Base-by-base conservation (phyloP, 2,329 filamentous ascomycete genomes). In the Leptographium lundbergii region DNA sequence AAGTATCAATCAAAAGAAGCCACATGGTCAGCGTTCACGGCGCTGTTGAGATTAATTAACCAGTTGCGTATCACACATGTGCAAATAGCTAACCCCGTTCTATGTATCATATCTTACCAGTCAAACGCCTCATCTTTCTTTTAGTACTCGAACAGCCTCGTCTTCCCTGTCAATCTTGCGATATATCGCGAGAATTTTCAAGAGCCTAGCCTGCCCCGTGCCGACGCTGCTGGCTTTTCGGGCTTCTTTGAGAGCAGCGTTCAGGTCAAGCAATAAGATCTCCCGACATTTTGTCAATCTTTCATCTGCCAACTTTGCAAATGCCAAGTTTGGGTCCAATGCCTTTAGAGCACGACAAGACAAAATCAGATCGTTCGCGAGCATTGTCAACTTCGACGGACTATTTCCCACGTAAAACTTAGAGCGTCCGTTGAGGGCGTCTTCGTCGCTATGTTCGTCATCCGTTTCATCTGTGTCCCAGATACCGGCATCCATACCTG, bases 221-320 rank as follows among this genome's bases (percentile, higher is more conserved):
- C 24, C 27, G 14, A 67, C 70, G 39, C 27, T 32, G 25, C 55
- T 42, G 22, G 34, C 0, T 63, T 51, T 0, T 77, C 69, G 72
- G 0, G 71, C 71, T 59, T 75, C 73, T 61, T 72, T 74, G 36
- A 72, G 61, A 2, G 81, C 80, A 25, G 78, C 75, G 51, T 74
- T 74, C 22, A 84, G 67, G 56, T 84, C 81, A 4, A 84, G 69
- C 10, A 84, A 67, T 25, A 84, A 71, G 0, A 80, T 84, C 62
- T 78, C 81, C 57, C 79, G 74, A 63, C 81, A 84, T 57, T 76
- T 73, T 2, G 68, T 67, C 59, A 83, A 69, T 45, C 80, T 74
- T 58, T 81, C 79, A 57, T 78, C 76, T 62, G 74, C 71, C 64
- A 80, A 81, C 60, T 73, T 70, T 17, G 81, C 75, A 59, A 81